These are phyloP conservation scores for Endoconidiophora laricicola DNA, from an alignment of 2,329 filamentous ascomycete genomes.

Conservation along the genomic window DNA sequence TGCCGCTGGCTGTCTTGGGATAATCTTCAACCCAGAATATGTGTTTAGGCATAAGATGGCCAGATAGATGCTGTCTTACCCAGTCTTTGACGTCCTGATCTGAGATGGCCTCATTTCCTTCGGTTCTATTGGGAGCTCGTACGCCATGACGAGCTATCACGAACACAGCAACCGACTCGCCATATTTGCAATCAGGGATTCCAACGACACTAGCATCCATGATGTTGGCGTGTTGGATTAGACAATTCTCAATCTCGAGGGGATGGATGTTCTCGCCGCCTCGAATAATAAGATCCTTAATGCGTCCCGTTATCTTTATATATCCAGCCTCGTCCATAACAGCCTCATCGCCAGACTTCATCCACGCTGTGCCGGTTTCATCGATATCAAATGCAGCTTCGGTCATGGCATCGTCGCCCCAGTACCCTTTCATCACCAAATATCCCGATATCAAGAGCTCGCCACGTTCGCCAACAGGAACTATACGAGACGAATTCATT, in stretches of 20 bases:
- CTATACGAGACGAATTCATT: conserved; percentile 35
- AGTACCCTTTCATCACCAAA: conserved; percentile 82
- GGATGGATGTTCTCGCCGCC: conserved; percentile 95
- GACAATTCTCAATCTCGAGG: conserved; percentile 76
- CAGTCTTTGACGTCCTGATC: conserved; percentile 46
- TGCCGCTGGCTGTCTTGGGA: conserved; percentile 89
- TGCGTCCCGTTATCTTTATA: conserved; percentile 72
- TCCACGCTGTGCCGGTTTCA: conserved; percentile 46
- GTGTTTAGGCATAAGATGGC: conserved; percentile 71
- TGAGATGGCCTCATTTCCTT: not conserved
- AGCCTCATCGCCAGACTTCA: conserved; percentile 87
- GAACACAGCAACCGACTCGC: conserved; percentile 77
- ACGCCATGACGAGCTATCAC: conserved; percentile 36
- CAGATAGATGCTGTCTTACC: conserved; percentile 52
- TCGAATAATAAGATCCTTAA: conserved; percentile 90
- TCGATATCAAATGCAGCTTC: conserved; percentile 42
- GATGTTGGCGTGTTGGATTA: conserved; percentile 56
- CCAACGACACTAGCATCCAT: conserved; percentile 71
- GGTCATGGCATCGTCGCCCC: conserved; percentile 54
- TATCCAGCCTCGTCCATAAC: conserved; percentile 70
- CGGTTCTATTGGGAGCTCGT: conserved; percentile 3
- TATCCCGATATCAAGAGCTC: conserved; percentile 78
- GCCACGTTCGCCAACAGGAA: conserved; percentile 51
- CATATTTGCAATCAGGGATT: conserved; percentile 63
- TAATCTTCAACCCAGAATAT: conserved; percentile 78